Percentiles rank a stretch among this genome's conserved stretches.
Conservation (phyloP, 192 early-diverging fungal species). For the Lunasporangiospora selenospora region DNA sequence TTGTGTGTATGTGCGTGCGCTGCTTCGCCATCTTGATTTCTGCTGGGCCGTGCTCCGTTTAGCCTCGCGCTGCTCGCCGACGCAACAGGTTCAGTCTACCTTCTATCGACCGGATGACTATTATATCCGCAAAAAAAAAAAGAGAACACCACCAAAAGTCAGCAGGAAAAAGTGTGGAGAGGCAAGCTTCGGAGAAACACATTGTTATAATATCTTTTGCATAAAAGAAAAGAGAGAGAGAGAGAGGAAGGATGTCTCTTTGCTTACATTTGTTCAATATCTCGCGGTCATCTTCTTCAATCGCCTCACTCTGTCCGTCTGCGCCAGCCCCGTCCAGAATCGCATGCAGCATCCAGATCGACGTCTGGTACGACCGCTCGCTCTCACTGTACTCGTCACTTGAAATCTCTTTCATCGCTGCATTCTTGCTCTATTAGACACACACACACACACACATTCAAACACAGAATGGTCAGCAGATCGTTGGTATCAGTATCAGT, state of each 20-base stretch:
- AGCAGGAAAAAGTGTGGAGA: no score
- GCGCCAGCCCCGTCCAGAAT: constrained; percentile 60
- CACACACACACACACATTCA: no score
- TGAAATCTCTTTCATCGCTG: constrained; percentile 69
- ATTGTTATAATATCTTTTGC: not conserved
- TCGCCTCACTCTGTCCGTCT: constrained; percentile 47
- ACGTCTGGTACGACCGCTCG: constrained; percentile 76
- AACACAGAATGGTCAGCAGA: no score
- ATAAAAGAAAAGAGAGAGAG: not conserved
- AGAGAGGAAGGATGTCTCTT: not conserved
- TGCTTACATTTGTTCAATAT: constrained; percentile 61
- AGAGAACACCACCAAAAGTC: not conserved
- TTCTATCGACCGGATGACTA: constrained; percentile 40
- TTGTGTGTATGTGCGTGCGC: no score
- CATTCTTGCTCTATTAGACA: constrained; percentile 54
- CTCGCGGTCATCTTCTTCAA: constrained; percentile 61
- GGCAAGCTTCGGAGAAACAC: no score
- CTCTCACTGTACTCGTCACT: constrained; percentile 70
- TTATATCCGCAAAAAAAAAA: not conserved
- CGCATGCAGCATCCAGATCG: constrained; percentile 79
- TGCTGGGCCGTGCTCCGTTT: no score
- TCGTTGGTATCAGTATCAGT: no score
- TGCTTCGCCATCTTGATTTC: no score
- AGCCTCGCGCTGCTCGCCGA: no score
- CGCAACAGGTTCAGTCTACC: constrained; percentile 22